Evolutionary conservation across 345 rosid species (phyloP).

Genomic region (Nephelium lappaceum): DNA sequence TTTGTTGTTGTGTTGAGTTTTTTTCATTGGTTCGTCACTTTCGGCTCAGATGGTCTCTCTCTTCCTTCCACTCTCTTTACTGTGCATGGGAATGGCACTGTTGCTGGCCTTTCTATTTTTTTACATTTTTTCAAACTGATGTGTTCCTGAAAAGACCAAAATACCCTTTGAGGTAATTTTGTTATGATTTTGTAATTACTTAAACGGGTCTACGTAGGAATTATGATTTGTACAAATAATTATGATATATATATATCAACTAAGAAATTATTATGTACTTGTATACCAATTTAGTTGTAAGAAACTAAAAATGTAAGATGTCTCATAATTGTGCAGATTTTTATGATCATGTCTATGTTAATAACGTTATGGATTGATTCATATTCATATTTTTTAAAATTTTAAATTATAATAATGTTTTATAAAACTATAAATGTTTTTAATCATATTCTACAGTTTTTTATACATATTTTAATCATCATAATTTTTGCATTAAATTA

Average conservation of each 20-base stretch:
- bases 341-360: no score
- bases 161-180: conserved; percentile 12
- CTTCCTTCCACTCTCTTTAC: conserved; percentile 20
- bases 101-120: background rate
- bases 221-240: background rate
- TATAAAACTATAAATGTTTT: no score
- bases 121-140: conserved; percentile 2
- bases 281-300: background rate
- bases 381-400: no score
- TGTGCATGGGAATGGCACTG: conserved; percentile 32
- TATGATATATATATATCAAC: no score
- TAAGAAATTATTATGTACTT: background rate
- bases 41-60: conserved; percentile 25
- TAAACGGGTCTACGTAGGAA: no score
- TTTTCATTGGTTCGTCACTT: conserved; percentile 51
- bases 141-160: background rate
- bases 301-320: background rate
- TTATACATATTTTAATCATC: no score
- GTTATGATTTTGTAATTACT: background rate
- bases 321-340: background rate
- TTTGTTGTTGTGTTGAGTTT: conserved; percentile 15
- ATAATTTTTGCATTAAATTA: no score
- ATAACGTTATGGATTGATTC: no score
- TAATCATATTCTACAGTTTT: no score
- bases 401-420: no score